phyloP scores from a whole-genome alignment of 2,329 filamentous ascomycete genomes.

The Stylonectria norvegica region DNA sequence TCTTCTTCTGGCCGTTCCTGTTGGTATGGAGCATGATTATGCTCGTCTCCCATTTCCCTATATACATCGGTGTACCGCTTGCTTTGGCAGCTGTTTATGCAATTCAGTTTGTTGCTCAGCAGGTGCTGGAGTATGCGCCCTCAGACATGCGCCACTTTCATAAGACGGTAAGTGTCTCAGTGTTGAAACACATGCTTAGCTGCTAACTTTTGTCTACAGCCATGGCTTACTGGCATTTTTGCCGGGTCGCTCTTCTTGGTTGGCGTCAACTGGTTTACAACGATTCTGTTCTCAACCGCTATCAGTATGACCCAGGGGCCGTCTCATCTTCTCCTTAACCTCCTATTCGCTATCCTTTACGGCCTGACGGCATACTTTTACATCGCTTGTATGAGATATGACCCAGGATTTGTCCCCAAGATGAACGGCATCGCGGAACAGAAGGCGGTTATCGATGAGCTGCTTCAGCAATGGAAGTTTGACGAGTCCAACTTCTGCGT shows the following conservation, averaged over 20 bases:
- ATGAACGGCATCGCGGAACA: slow-evolving; percentile 85
- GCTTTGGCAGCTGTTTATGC: slow-evolving; percentile 63
- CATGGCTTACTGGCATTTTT: slow-evolving; percentile 92
- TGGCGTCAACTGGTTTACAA: slow-evolving; percentile 70
- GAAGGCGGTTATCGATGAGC: slow-evolving; percentile 81
- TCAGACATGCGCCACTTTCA: slow-evolving; percentile 86
- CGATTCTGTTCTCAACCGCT: slow-evolving; percentile 43
- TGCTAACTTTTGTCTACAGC: slow-evolving; percentile 50
- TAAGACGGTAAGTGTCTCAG: slow-evolving; percentile 63
- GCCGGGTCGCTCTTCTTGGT: slow-evolving; percentile 80
- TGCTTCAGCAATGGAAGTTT: slow-evolving; percentile 82
- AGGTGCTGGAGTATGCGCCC: slow-evolving; percentile 77
- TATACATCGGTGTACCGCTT: slow-evolving; percentile 74
- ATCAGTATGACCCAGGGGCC: slow-evolving; percentile 14
- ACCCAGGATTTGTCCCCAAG: slow-evolving; percentile 92
- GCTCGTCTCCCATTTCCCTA: slow-evolving; percentile 68
- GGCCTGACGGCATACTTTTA: slow-evolving; percentile 81
- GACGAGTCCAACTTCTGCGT: slow-evolving; percentile 94
- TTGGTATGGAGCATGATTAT: slow-evolving; percentile 69
- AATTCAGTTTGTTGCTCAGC: slow-evolving; percentile 74
- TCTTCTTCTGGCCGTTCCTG: slow-evolving; percentile 84
- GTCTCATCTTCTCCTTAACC: slow-evolving; percentile 68
- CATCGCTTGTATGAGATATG: slow-evolving; percentile 75
- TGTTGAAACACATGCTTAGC: not conserved
- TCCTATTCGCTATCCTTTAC: slow-evolving; percentile 66